A percentile compares a stretch with the other conserved stretches of the same genome.
phyloP scores from a whole-genome alignment of 805 yeast species.

The Saccharomycopsis lassenensis region DNA sequence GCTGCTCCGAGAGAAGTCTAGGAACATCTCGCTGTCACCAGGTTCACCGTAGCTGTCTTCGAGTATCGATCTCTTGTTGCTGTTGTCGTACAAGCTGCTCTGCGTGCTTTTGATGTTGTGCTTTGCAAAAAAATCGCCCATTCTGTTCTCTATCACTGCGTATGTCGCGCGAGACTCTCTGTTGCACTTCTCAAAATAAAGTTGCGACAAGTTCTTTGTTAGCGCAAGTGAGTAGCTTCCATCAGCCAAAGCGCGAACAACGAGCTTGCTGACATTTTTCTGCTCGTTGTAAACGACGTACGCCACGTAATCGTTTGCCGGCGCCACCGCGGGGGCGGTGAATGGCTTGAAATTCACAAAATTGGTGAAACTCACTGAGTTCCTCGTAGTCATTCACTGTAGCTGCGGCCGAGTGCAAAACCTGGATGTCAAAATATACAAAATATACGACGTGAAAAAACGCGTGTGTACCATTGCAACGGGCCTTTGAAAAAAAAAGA shows the following conservation, averaged over 20 bases:
- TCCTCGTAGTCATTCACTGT: background rate
- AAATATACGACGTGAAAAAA: no score
- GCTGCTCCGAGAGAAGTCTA: background rate
- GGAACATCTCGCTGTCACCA: background rate
- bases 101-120: slow-evolving; percentile 8
- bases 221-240: slow-evolving; percentile 3
- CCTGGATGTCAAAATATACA: no score
- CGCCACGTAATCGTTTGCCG: slow-evolving; percentile 11
- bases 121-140: slow-evolving; percentile 3
- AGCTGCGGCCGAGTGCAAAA: no score
- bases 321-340: slow-evolving; percentile 6
- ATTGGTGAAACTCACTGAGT: slow-evolving; percentile 5
- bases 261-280: background rate
- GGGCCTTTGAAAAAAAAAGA: no score
- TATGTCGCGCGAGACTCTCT: no score
- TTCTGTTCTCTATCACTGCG: no score
- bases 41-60: background rate
- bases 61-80: background rate
- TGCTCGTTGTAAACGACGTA: slow-evolving; percentile 5
- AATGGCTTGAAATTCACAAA: slow-evolving; percentile 1
- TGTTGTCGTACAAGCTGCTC: slow-evolving; percentile 2
- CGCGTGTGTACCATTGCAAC: no score
- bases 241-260: slow-evolving; percentile 6
- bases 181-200: background rate
- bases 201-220: slow-evolving; percentile 5